phyloP scores from a whole-genome alignment of 352 stramenopile species.

The Pythium brassicae region DNA sequence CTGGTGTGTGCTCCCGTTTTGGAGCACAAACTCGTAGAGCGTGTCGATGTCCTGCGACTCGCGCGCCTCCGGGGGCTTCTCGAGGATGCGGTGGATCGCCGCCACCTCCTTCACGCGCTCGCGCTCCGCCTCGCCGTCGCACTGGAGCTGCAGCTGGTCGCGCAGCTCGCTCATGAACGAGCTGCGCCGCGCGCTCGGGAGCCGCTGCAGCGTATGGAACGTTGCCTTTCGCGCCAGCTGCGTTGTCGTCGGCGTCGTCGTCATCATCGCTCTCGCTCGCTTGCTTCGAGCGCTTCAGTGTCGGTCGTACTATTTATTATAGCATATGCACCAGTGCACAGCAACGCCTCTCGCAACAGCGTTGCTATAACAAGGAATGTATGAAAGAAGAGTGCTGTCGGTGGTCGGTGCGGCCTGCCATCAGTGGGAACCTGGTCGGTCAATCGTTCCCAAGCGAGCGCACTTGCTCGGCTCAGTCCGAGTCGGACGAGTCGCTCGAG shows the following conservation, averaged over 20 bases:
- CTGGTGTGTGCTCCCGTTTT: conserved; percentile 77
- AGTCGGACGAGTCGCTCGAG: conserved; percentile 25
- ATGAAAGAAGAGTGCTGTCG: neutral
- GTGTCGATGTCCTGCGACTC: conserved; percentile 61
- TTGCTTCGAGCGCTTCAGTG: neutral
- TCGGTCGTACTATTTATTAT: too few relatives aligned
- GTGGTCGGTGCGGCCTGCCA: too few relatives aligned
- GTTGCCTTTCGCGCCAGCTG: conserved; percentile 15
- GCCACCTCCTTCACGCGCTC: conserved; percentile 42
- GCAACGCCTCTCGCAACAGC: too few relatives aligned
- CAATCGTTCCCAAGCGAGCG: neutral
- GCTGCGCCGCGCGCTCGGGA: conserved; percentile 24
- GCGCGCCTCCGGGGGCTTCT: conserved; percentile 34
- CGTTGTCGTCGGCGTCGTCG: neutral
- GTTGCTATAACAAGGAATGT: too few relatives aligned
- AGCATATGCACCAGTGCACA: too few relatives aligned
- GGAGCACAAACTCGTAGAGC: conserved; percentile 76
- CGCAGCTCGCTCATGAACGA: conserved; percentile 58
- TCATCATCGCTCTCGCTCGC: neutral
- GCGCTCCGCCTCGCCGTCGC: conserved; percentile 33
- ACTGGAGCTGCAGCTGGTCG: conserved; percentile 47
- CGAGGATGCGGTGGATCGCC: conserved; percentile 51
- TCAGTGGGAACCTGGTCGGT: too few relatives aligned
- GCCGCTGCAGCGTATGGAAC: conserved; percentile 21
- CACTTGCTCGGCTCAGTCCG: conserved; percentile 13